Evolutionary conservation across 306 rosid genomes (phyloP).

Genomic region (Castanopsis chinensis): DNA sequence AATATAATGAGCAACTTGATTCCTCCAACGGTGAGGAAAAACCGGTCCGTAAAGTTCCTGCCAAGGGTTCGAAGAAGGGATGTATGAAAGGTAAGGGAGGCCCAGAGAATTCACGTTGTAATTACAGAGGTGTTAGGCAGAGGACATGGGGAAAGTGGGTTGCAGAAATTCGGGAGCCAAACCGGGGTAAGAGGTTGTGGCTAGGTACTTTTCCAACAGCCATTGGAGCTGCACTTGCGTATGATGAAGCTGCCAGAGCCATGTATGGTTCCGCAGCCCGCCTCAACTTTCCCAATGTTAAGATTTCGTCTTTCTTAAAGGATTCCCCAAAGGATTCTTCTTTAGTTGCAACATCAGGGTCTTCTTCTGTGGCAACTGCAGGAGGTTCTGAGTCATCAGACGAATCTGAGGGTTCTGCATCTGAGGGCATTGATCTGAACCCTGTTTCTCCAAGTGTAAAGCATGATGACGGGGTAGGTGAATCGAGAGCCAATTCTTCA

Average conservation of each 20-base stretch:
- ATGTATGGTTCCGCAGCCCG: slow-evolving; percentile 74
- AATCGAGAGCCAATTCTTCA: slow-evolving; percentile 23
- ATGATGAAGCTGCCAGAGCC: slow-evolving; percentile 86
- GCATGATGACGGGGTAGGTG: slow-evolving; percentile 38
- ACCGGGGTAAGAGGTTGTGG: slow-evolving; percentile 78
- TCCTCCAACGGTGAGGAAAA: slow-evolving; percentile 37
- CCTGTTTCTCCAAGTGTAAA: slow-evolving; percentile 29
- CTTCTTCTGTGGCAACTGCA: slow-evolving; percentile 27
- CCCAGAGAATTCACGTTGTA: slow-evolving; percentile 83
- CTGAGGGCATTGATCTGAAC: slow-evolving; percentile 31
- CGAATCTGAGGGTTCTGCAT: slow-evolving; percentile 34
- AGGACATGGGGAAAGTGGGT: slow-evolving; percentile 98
- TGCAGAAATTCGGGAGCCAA: slow-evolving; percentile 80
- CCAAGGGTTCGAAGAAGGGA: slow-evolving; percentile 87
- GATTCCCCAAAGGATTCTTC: slow-evolving; percentile 38
- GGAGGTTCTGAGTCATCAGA: slow-evolving; percentile 39
- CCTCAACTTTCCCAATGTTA: slow-evolving; percentile 72
- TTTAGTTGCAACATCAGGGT: slow-evolving; percentile 11
- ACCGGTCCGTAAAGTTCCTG: slow-evolving; percentile 62
- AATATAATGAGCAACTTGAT: slow-evolving; percentile 62
- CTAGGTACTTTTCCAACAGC: slow-evolving; percentile 76
- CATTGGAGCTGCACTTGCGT: slow-evolving; percentile 80
- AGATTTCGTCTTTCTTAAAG: slow-evolving; percentile 43
- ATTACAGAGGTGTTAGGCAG: slow-evolving; percentile 88
- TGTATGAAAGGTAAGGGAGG: slow-evolving; percentile 98